Percentiles rank a stretch among this genome's conserved stretches.
Evolutionary conservation across 805 yeast genomes (phyloP).

Genomic region (Kluyveromyces siamensis): DNA sequence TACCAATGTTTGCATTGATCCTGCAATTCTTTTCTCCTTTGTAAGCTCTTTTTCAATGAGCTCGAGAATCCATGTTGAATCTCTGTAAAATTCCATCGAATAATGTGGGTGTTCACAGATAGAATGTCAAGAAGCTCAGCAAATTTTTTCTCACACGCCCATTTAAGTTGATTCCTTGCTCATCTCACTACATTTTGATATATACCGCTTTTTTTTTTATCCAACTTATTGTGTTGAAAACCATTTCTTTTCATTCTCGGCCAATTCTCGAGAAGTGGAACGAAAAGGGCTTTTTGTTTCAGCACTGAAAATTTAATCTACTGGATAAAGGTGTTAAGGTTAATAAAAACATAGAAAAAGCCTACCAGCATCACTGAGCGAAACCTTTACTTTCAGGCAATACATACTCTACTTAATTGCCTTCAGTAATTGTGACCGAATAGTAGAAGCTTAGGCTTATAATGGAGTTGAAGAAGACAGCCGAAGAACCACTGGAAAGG

Average conservation of each 20-base stretch:
- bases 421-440: neutral
- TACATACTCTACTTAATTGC: too few relatives aligned
- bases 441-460: neutral
- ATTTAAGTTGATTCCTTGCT: neutral
- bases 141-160: neutral
- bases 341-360: too few relatives aligned
- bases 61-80: constrained; percentile 32
- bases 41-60: constrained; percentile 23
- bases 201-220: too few relatives aligned
- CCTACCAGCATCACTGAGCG: too few relatives aligned
- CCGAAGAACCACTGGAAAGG: constrained; percentile 1
- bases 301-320: neutral
- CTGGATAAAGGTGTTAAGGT: neutral
- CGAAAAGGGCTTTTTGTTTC: neutral
- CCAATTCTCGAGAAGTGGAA: neutral
- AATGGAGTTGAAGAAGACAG: constrained; percentile 1
- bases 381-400: too few relatives aligned
- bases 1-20: constrained; percentile 46
- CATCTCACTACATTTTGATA: neutral
- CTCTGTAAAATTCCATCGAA: constrained; percentile 31
- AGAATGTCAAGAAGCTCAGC: neutral
- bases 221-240: neutral
- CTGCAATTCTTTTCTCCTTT: constrained; percentile 30
- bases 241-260: neutral
- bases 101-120: neutral